Conservation (phyloP, 805 yeast species). For the Wickerhamiella dianesei region DNA sequence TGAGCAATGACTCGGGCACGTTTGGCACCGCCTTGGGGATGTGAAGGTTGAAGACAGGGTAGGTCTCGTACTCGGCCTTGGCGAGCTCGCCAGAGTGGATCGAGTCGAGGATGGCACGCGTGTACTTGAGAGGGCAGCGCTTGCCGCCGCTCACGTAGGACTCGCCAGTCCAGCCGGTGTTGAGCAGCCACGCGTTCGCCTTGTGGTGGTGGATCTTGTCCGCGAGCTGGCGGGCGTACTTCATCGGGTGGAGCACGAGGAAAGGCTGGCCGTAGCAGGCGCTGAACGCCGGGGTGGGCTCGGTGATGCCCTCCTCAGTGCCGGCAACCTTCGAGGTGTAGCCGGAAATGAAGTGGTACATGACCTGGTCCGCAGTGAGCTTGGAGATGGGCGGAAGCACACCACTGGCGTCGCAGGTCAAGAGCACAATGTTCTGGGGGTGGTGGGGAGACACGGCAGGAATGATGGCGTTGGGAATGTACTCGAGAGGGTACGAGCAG, state of each 20-base stretch:
- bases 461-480: slow-evolving; percentile 87
- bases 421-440: slow-evolving; percentile 80
- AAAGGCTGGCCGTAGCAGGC: slow-evolving; percentile 99
- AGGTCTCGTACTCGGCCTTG: slow-evolving; percentile 65
- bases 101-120: slow-evolving; percentile 89
- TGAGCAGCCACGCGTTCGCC: slow-evolving; percentile 89
- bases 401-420: slow-evolving; percentile 97
- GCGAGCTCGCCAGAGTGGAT: slow-evolving; percentile 83
- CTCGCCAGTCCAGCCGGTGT: slow-evolving; percentile 98
- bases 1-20: slow-evolving; percentile 74
- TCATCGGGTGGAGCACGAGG: slow-evolving; percentile 95
- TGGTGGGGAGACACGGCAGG: slow-evolving; percentile 86
- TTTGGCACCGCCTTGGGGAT: slow-evolving; percentile 71
- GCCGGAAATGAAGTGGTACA: slow-evolving; percentile 98
- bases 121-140: slow-evolving; percentile 94
- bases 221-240: slow-evolving; percentile 89
- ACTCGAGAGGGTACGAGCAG: slow-evolving; percentile 97
- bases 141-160: slow-evolving; percentile 87
- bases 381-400: slow-evolving; percentile 94
- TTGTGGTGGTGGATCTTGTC: slow-evolving; percentile 81
- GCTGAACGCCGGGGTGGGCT: slow-evolving; percentile 94
- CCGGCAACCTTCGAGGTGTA: slow-evolving; percentile 99
- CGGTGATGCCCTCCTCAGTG: slow-evolving; percentile 96
- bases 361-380: slow-evolving; percentile 86
- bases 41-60: slow-evolving; percentile 75